Percentiles rank a stretch among this genome's conserved stretches.
Conservation (phyloP, 768 basidiomycete species). For the Leucosporidium scottii region DNA sequence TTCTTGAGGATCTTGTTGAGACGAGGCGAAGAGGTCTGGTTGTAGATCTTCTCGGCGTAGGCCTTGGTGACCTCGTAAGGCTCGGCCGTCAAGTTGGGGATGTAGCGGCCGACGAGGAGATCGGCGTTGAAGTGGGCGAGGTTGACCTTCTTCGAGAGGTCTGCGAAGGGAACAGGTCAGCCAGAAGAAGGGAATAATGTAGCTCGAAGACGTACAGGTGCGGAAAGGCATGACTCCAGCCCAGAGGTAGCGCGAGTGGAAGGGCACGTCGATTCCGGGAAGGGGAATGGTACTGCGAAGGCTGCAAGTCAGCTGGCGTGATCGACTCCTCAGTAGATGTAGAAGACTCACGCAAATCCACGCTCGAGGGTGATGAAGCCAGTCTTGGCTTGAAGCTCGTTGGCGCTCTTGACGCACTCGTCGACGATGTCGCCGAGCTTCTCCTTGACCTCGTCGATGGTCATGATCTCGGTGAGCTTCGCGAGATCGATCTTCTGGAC, state of each 20-base stretch:
- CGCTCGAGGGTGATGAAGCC: constrained; percentile 92
- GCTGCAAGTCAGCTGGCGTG: neutral
- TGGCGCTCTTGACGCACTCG: constrained; percentile 65
- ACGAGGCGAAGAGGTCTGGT: constrained; percentile 90
- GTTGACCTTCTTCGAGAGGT: constrained; percentile 97
- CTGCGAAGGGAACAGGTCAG: constrained; percentile 43
- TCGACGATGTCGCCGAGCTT: constrained; percentile 89
- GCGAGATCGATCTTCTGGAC: constrained; percentile 65
- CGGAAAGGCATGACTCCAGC: constrained; percentile 47
- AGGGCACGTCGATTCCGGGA: constrained; percentile 96
- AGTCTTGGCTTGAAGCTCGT: constrained; percentile 62
- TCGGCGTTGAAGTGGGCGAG: constrained; percentile 84
- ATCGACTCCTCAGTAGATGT: constrained; percentile 63
- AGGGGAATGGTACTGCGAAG: constrained; percentile 36
- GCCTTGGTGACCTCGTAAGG: constrained; percentile 75
- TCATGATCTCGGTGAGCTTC: constrained; percentile 79
- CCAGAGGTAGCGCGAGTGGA: constrained; percentile 99
- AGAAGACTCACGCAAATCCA: constrained; percentile 60
- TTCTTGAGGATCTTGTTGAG: constrained; percentile 88
- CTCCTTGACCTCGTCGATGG: constrained; percentile 88
- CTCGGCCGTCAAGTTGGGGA: constrained; percentile 88
- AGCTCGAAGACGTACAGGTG: neutral
- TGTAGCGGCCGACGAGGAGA: constrained; percentile 88
- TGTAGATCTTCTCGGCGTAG: constrained; percentile 91
- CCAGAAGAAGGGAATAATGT: neutral